A percentile compares a stretch with the other conserved stretches of the same genome.
Conservation (phyloP, 2,329 filamentous ascomycete genomes). For the Metarhizium robertsii region DNA sequence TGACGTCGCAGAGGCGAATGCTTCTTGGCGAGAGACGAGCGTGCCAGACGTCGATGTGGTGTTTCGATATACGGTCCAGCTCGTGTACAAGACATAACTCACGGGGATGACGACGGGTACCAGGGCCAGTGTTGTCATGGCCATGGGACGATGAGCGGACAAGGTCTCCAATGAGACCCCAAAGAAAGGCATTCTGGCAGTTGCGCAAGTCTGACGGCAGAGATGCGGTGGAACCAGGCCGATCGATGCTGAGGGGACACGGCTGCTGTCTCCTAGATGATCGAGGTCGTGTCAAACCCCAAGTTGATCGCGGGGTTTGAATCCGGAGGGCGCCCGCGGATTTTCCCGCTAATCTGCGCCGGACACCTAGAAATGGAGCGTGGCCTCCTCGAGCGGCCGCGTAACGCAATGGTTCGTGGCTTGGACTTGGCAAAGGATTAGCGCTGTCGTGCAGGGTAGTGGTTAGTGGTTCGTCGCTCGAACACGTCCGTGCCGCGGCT, state of each 20-base stretch:
- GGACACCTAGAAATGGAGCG: too few species aligned
- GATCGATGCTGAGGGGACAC: background rate
- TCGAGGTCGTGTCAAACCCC: background rate
- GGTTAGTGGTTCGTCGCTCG: background rate
- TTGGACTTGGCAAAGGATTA: background rate
- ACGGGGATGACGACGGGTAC: conserved; percentile 7
- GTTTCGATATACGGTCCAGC: conserved; percentile 5
- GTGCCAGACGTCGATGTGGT: conserved; percentile 6
- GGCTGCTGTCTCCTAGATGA: too few species aligned
- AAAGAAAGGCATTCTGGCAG: background rate
- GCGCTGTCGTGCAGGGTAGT: background rate
- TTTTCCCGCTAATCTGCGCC: too few species aligned
- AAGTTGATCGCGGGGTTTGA: background rate
- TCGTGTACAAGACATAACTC: conserved; percentile 8
- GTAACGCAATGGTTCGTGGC: background rate
- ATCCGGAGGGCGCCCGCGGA: too few species aligned
- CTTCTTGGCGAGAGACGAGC: background rate
- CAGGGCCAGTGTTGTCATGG: background rate
- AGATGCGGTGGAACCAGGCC: background rate
- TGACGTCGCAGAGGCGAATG: background rate
- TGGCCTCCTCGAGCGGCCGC: too few species aligned
- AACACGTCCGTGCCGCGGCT: background rate
- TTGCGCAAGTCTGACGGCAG: background rate
- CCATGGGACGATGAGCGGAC: background rate
- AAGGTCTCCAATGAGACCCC: background rate